These are phyloP conservation scores for Lentinula lateritia DNA, from an alignment of 768 basidiomycete genomes.

Conservation along the genomic window DNA sequence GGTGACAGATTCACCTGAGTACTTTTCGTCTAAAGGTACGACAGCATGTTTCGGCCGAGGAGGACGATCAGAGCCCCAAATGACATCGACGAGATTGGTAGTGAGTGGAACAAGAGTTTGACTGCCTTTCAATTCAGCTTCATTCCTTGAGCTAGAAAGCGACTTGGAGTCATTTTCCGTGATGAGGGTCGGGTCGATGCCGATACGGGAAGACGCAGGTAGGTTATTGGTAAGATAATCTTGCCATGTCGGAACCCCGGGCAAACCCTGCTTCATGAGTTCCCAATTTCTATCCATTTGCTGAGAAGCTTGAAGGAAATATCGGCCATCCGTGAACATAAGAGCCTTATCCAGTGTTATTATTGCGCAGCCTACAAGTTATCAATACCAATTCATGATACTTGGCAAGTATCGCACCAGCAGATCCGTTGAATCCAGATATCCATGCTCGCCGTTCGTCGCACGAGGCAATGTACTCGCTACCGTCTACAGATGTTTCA, in stretches of 20 bases:
- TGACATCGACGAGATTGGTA: conserved; percentile 71
- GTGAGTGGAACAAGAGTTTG: conserved; percentile 63
- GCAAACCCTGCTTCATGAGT: conserved; percentile 87
- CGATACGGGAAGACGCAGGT: conserved; percentile 51
- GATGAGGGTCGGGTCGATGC: conserved; percentile 79
- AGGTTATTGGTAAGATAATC: conserved; percentile 64
- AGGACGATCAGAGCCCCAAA: conserved; percentile 71
- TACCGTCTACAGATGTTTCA: conserved; percentile 52
- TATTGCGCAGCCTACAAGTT: conserved; percentile 60
- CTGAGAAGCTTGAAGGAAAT: conserved; percentile 88
- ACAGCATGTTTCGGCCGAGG: conserved; percentile 60
- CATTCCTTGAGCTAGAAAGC: conserved; percentile 70
- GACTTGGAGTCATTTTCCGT: conserved; percentile 58
- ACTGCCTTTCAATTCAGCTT: conserved; percentile 45
- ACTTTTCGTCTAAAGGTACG: conserved; percentile 67
- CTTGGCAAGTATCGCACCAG: conserved; percentile 45
- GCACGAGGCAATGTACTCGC: conserved; percentile 83
- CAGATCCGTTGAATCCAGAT: conserved; percentile 92
- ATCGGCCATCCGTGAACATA: conserved; percentile 94
- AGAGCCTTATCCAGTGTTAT: conserved; percentile 66
- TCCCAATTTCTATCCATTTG: conserved; percentile 91
- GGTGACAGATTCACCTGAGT: conserved; percentile 57
- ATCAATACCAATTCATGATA: background rate
- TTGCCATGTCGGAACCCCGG: conserved; percentile 89
- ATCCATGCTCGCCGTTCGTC: conserved; percentile 85